Base-by-base conservation (phyloP, 2,329 filamentous ascomycete genomes). In the Cercospora zeae-maydis region DNA sequence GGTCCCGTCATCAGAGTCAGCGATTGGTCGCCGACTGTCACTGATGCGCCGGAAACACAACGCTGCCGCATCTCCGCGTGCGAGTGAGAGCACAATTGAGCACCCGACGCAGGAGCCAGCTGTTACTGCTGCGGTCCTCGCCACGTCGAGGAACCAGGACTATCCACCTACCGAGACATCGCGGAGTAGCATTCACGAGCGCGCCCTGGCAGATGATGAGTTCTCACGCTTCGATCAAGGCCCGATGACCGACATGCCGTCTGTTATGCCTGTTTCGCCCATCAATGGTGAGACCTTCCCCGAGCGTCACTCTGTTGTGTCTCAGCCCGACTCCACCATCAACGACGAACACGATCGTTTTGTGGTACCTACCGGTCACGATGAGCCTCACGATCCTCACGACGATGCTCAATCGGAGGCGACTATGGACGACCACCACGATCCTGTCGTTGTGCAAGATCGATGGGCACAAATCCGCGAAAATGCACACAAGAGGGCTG, bases 391-490 rank as follows among this genome's bases (percentile, higher is more conserved):
- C 24, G 63, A 64, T 34, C 62, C 59, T 14, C 49, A 57, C 19
- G 63, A 64, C 30, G 65, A 67, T 27, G 42, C 34, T 30, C 62
- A 67, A 36, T 81, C 79, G 0, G 78, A 80, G 59, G 72, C 76
- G 11, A 79, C 78, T 2, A 71, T 79, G 34, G 78, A 80, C 11
- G 70, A 71, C 31, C 57, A 68, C 19, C 69, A 71, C 47, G 70
- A 73, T 31, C 66, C 69, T 21, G 80, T 81, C 3, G 78, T 80
- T 11, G 75, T 72, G 36, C 76, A 89, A 67, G 93, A 97, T 74
- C 88, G 93, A 59, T 99, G 95, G 95, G 93, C 93, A 0, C 92
- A 96, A 77, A 97, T 98, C 69, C 87, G 93, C 68, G 93, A 93
- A 82, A 97, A 97, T 72, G 95, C 95, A 10, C 92, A 92, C 3